Evolutionary conservation across 306 rosid species (phyloP).

Genomic region (Begonia masoniana): DNA sequence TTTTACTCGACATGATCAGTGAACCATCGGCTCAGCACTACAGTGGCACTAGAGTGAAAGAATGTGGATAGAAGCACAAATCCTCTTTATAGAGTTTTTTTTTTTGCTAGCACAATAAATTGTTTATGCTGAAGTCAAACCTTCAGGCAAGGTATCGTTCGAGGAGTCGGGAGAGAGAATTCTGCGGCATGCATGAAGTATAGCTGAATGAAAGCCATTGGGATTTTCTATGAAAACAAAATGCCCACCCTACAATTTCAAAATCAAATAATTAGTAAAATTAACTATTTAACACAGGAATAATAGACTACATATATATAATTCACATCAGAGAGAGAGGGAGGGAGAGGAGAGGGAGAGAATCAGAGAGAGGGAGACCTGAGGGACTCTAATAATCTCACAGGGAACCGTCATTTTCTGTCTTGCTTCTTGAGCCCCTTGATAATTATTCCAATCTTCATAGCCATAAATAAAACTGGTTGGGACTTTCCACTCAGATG

Average conservation of each 20-base stretch:
- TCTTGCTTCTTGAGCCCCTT: conserved; percentile 92
- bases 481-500: conserved; percentile 91
- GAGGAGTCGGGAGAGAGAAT: conserved; percentile 47
- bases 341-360: no score
- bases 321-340: neutral
- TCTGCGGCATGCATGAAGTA: conserved; percentile 64
- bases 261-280: neutral
- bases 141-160: conserved; percentile 52
- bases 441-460: conserved; percentile 80
- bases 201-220: conserved; percentile 63
- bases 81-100: no score
- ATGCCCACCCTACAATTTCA: conserved; percentile 67
- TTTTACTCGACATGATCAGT: no score
- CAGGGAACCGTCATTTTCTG: conserved; percentile 79
- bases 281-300: no score
- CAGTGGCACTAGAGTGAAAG: no score
- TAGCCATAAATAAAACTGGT: conserved; percentile 86
- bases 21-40: no score
- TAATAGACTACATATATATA: no score
- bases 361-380: conserved; percentile 28
- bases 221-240: conserved; percentile 83
- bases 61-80: no score
- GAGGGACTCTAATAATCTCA: conserved; percentile 84
- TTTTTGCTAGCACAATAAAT: no score
- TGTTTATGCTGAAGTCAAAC: conserved; percentile 32